A percentile compares a stretch with the other conserved stretches of the same genome.
Conservation (phyloP, 2,329 filamentous ascomycete species). For the Ophiostoma tasmaniense region DNA sequence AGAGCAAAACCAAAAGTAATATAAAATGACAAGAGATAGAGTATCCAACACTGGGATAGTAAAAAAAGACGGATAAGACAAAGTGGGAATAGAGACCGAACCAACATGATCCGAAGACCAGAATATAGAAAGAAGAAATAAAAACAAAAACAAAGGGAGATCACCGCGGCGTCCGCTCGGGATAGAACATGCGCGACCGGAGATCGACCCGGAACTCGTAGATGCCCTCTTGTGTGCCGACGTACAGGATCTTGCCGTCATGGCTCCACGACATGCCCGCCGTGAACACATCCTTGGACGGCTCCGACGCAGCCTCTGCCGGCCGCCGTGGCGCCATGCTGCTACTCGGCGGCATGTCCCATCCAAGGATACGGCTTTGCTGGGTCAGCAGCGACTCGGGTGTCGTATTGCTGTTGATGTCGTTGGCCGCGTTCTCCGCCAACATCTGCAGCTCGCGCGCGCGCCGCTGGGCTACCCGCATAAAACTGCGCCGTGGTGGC, state of each 20-base stretch:
- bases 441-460: conserved; percentile 2
- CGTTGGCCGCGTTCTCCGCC: not conserved
- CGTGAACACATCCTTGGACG: conserved; percentile 49
- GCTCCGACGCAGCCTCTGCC: conserved; percentile 17
- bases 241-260: conserved; percentile 51
- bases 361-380: conserved; percentile 27
- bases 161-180: conserved; percentile 45
- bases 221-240: conserved; percentile 63
- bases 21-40: not conserved
- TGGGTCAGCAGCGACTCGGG: conserved; percentile 27
- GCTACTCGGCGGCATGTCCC: conserved; percentile 20
- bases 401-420: not conserved
- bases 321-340: not conserved
- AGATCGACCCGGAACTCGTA: conserved; percentile 65
- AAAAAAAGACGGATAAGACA: not conserved
- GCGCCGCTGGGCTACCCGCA: not conserved
- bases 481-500: not conserved
- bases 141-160: not conserved
- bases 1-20: not conserved
- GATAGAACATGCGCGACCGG: conserved; percentile 50
- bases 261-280: conserved; percentile 55
- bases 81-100: not conserved
- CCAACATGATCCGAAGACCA: not conserved
- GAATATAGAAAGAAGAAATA: not conserved
- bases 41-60: not conserved